Evolutionary conservation across 2,329 filamentous ascomycete genomes (phyloP).

Genomic region (Periglandula ipomoeae): DNA sequence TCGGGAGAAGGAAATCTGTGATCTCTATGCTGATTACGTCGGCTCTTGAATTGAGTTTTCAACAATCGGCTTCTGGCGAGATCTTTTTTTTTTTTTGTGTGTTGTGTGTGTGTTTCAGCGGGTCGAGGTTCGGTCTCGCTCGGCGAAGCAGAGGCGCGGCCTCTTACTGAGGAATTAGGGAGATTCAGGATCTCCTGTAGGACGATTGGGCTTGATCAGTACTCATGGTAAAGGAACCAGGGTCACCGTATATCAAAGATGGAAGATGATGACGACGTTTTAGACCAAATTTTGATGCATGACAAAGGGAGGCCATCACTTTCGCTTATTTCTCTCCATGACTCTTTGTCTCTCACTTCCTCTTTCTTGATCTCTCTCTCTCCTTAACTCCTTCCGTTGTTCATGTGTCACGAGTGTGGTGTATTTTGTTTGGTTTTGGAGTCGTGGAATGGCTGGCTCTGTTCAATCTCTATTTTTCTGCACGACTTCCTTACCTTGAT

Average conservation of each 20-base stretch:
- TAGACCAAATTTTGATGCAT: conserved; percentile 43
- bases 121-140: conserved; percentile 4
- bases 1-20: conserved; percentile 18
- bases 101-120: conserved; percentile 15
- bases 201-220: conserved; percentile 7
- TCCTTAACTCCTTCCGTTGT: conserved; percentile 22
- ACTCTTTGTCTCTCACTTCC: background rate
- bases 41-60: conserved; percentile 7
- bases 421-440: conserved; percentile 10
- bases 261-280: conserved; percentile 24
- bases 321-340: conserved; percentile 20
- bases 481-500: conserved; percentile 11
- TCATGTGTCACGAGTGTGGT: conserved; percentile 18
- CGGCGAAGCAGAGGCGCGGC: conserved; percentile 5
- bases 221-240: conserved; percentile 16
- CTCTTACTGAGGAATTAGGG: background rate
- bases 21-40: conserved; percentile 17
- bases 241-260: conserved; percentile 27
- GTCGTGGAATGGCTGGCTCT: conserved; percentile 13
- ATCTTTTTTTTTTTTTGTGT: conserved; percentile 12
- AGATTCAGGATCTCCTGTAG: conserved; percentile 6
- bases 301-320: conserved; percentile 35
- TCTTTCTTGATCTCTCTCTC: background rate
- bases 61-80: conserved; percentile 12
- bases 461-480: conserved; percentile 12